Base-by-base conservation (phyloP, 2,329 filamentous ascomycete genomes). In the Lachnum nothofagi region DNA sequence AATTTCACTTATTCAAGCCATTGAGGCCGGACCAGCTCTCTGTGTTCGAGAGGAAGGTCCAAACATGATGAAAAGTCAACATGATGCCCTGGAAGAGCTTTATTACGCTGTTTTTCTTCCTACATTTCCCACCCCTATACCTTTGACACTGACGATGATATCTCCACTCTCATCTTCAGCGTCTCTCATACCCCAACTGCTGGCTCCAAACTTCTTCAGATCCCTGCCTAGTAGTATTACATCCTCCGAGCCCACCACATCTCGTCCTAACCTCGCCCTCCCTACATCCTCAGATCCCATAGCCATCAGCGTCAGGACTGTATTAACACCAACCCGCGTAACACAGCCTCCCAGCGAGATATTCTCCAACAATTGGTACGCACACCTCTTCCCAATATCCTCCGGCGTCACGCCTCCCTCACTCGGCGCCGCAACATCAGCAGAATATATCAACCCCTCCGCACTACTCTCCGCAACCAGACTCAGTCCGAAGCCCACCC, bases 241-340 rank as follows among this genome's bases (percentile, higher is more conserved):
- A 51, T 88, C 85, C 65, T 95, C 88, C 2, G 83, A 86, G 0
- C 83, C 91, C 39, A 97, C 70, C 0, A 96, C 82, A 40, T 91
- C 86, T 60, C 82, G 83, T 25, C 91, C 89, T 50, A 98, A 66
- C 54, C 88, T 80, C 57, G 98, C 68, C 51, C 93, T 79, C 4
- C 93, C 93, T 12, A 98, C 90, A 67, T 98, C 93, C 66, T 97
- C 93, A 1, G 86, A 88, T 0, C 93, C 93, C 93, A 98, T 97
- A 27, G 91, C 89, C 93, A 98, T 98, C 54, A 98, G 74, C 16
- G 84, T 87, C 45, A 98, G 68, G 56, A 95, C 77, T 0, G 85
- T 91, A 3, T 80, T 75, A 4, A 84, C 83, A 2, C 88, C 86
- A 3, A 85, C 77, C 12, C 75, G 76, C 45, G 83, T 85, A 3